Evolutionary conservation across 2,329 filamentous ascomycete species (phyloP).

Genomic region (Sporothrix phasma): DNA sequence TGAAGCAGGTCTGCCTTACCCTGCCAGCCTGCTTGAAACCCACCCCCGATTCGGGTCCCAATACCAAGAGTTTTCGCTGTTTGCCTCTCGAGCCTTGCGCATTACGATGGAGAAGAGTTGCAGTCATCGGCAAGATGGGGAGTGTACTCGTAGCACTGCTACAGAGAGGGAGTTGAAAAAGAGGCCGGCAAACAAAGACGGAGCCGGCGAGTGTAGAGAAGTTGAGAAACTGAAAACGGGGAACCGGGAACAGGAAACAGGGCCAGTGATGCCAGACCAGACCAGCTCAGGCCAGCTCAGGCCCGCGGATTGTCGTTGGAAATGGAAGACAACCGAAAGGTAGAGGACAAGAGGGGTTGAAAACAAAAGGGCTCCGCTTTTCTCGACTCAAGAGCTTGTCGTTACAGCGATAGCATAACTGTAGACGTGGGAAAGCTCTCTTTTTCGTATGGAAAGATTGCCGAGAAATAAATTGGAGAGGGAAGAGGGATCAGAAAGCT

Average conservation of each 20-base stretch:
- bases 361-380: background rate
- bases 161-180: background rate
- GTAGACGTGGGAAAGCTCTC: background rate
- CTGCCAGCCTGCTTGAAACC: too few species aligned
- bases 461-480: too few species aligned
- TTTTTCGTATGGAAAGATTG: too few species aligned
- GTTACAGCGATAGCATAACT: background rate
- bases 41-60: background rate
- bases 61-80: background rate
- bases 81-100: background rate
- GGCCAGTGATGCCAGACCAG: background rate
- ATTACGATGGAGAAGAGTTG: background rate
- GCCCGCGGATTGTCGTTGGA: slow-evolving; percentile 1
- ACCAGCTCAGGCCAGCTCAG: too few species aligned
- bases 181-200: background rate
- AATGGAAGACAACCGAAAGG: background rate
- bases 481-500: too few species aligned
- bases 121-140: background rate
- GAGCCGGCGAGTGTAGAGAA: background rate
- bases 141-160: background rate
- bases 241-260: background rate
- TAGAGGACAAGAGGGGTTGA: background rate
- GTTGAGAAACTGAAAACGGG: background rate
- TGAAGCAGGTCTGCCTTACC: background rate
- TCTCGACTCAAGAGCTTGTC: background rate